Conservation (phyloP, 1,284 basidiomycete genomes). For the Porogramme epimiltina region DNA sequence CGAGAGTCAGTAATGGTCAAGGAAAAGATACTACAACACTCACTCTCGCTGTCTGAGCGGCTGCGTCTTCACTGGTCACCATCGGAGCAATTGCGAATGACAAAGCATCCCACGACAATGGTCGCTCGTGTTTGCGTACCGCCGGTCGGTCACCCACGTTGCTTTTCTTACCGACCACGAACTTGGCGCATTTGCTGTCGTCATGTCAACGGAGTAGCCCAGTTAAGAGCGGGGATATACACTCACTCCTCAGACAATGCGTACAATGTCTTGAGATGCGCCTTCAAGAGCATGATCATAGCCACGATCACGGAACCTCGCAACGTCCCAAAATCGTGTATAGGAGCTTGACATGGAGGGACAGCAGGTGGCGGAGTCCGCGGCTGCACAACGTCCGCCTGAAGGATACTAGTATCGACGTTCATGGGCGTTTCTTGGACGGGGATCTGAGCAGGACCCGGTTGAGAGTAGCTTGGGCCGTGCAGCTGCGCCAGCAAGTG, state of each 20-base stretch:
- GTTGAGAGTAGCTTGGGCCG: slow-evolving; percentile 20
- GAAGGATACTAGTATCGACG: neutral
- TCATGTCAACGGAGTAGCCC: neutral
- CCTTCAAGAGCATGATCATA: slow-evolving; percentile 83
- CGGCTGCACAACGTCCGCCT: neutral
- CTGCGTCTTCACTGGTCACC: slow-evolving; percentile 58
- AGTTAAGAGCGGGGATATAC: neutral
- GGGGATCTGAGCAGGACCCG: neutral
- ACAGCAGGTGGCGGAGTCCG: slow-evolving; percentile 8
- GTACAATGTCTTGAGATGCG: slow-evolving; percentile 81
- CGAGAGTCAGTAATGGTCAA: slow-evolving; percentile 2
- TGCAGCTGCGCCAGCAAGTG: slow-evolving; percentile 67
- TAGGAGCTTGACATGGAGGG: slow-evolving; percentile 26
- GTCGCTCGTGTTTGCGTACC: slow-evolving; percentile 57
- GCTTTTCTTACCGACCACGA: slow-evolving; percentile 83
- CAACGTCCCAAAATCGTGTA: slow-evolving; percentile 46
- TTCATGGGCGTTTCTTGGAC: slow-evolving; percentile 10
- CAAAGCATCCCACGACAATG: slow-evolving; percentile 72
- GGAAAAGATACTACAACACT: slow-evolving; percentile 23
- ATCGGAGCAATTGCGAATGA: slow-evolving; percentile 64
- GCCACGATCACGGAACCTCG: slow-evolving; percentile 74
- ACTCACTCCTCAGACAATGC: slow-evolving; percentile 85
- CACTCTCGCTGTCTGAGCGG: slow-evolving; percentile 60
- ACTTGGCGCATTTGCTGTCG: slow-evolving; percentile 85
- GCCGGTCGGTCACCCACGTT: slow-evolving; percentile 83